A percentile compares a stretch with the other conserved stretches of the same genome.
Evolutionary conservation across 148 eudicot genomes (phyloP).

Genomic region (Rhododendron simsii): DNA sequence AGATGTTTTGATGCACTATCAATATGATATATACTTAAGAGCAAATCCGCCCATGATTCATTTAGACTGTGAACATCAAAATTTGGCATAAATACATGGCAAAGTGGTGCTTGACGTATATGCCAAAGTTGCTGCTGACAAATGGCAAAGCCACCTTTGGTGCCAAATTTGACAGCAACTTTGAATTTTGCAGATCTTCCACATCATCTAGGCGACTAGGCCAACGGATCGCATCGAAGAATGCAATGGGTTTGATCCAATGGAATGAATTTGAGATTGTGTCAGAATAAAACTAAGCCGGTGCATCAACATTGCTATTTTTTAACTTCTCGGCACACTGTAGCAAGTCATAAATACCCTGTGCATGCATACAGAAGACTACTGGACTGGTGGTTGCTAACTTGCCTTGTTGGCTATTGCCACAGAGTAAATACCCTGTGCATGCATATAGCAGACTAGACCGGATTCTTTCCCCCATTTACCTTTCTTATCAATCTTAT

Average conservation of each 20-base stretch:
- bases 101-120: not conserved
- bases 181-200: not conserved
- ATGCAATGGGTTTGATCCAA: not conserved
- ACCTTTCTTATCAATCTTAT: constrained; percentile 1
- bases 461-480: constrained; percentile 10
- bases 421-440: not conserved
- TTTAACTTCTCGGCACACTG: not conserved
- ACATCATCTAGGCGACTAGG: not conserved
- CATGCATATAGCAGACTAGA: not conserved
- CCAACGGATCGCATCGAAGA: not conserved
- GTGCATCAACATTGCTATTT: not conserved
- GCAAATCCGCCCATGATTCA: too few relatives aligned
- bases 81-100: not conserved
- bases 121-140: not conserved
- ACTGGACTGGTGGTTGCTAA: not conserved
- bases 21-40: too few relatives aligned
- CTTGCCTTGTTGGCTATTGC: not conserved
- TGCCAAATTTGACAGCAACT: not conserved
- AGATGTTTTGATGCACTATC: not conserved
- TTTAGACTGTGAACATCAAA: too few relatives aligned
- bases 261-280: not conserved
- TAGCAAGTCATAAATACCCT: not conserved
- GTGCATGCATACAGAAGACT: too few relatives aligned
- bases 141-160: not conserved
- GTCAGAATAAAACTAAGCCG: not conserved